Conservation (phyloP, 2,329 filamentous ascomycete genomes). For the Neopestalotiopsis sp. region DNA sequence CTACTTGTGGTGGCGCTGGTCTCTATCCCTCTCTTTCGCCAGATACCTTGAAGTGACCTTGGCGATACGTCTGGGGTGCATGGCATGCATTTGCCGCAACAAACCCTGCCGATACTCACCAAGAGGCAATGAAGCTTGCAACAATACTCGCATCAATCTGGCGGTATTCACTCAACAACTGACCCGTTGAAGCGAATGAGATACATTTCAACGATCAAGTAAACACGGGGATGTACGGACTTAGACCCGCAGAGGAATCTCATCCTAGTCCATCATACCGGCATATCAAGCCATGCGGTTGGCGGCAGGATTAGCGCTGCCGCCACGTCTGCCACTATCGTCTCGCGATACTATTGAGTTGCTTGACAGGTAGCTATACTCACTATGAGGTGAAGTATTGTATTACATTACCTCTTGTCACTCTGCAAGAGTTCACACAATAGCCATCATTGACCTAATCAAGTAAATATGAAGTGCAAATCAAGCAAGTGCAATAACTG, state of each 20-base stretch:
- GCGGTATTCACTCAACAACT: too few relatives aligned
- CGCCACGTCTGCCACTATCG: background rate
- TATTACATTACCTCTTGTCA: background rate
- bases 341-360: background rate
- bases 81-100: background rate
- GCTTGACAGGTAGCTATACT: background rate
- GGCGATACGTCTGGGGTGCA: background rate
- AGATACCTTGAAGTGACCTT: background rate
- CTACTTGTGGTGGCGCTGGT: background rate
- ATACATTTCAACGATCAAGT: too few relatives aligned
- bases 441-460: too few relatives aligned
- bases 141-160: too few relatives aligned
- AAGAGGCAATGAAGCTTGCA: too few relatives aligned
- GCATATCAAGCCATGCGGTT: background rate
- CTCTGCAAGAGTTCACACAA: too few relatives aligned
- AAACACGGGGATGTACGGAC: background rate
- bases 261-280: background rate
- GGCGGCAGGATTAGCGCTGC: background rate
- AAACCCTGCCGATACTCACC: background rate
- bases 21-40: background rate
- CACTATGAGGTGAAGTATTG: background rate
- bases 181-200: too few relatives aligned
- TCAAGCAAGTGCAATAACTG: too few relatives aligned
- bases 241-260: background rate
- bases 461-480: too few relatives aligned